A percentile compares a stretch with the other conserved stretches of the same genome.
Evolutionary conservation across 1,284 basidiomycete genomes (phyloP).

Genomic region (Ganoderma multipileum): DNA sequence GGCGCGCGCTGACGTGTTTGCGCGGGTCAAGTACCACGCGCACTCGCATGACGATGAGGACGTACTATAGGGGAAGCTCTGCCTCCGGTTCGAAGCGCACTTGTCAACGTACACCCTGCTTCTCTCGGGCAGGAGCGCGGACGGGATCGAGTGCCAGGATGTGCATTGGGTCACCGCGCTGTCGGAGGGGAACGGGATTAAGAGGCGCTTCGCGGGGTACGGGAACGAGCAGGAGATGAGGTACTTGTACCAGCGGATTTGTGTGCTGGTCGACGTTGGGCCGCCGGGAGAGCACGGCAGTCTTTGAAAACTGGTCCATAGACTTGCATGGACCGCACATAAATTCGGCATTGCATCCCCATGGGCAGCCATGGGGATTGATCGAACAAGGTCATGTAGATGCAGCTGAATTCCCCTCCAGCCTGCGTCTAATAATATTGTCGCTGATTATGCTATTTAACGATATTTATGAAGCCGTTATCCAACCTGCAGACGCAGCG

Average conservation of each 20-base stretch:
- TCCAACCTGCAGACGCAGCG: too few relatives aligned
- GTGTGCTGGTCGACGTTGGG: conserved; percentile 21
- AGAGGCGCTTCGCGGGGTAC: conserved; percentile 23
- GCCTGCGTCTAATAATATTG: neutral
- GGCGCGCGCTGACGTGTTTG: too few relatives aligned
- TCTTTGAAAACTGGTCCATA: too few relatives aligned
- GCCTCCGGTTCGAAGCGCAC: too few relatives aligned
- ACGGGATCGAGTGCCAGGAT: neutral
- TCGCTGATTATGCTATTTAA: neutral
- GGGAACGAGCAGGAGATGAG: conserved; percentile 25
- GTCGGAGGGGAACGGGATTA: conserved; percentile 13
- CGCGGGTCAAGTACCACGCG: too few relatives aligned
- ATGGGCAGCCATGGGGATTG: too few relatives aligned
- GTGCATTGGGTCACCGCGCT: conserved; percentile 25
- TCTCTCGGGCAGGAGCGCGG: neutral
- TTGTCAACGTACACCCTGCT: too few relatives aligned
- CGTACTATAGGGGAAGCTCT: neutral
- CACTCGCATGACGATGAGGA: neutral
- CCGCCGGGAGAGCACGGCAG: conserved; percentile 1
- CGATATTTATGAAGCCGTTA: neutral
- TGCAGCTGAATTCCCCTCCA: neutral
- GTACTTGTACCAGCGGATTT: conserved; percentile 23
- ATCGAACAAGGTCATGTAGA: too few relatives aligned
- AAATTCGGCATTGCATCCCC: too few relatives aligned
- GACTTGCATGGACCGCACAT: too few relatives aligned